Conservation (phyloP, 495 filamentous ascomycete species). For the Tuber calosporum region DNA sequence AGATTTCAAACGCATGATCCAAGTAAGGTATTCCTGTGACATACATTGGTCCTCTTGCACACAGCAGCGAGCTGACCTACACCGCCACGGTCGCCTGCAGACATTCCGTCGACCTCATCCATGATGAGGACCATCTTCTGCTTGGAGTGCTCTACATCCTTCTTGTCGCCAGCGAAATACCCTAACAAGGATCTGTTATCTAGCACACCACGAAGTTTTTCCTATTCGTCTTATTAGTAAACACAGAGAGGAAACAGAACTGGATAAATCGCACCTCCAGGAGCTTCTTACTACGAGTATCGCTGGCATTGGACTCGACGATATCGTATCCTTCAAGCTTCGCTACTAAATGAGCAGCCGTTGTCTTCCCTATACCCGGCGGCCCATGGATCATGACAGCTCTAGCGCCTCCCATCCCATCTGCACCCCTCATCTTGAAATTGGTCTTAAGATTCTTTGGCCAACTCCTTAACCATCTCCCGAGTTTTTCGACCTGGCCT, state of each 20-base stretch:
- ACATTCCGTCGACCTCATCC: slow-evolving; percentile 99
- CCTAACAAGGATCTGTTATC: slow-evolving; percentile 89
- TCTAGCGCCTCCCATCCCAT: slow-evolving; percentile 69
- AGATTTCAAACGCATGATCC: slow-evolving; percentile 2
- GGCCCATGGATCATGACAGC: slow-evolving; percentile 90
- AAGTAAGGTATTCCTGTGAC: background rate
- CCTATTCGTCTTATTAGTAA: slow-evolving; percentile 29
- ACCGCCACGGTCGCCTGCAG: slow-evolving; percentile 89
- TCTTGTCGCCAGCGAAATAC: slow-evolving; percentile 79
- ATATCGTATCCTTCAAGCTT: slow-evolving; percentile 90
- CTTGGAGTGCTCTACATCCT: slow-evolving; percentile 69
- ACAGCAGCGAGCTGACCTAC: slow-evolving; percentile 89
- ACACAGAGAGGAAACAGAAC: background rate
- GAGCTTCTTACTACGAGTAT: slow-evolving; percentile 94
- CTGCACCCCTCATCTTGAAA: slow-evolving; percentile 72
- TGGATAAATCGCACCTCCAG: slow-evolving; percentile 55
- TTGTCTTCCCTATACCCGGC: slow-evolving; percentile 96
- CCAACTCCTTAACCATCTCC: slow-evolving; percentile 80
- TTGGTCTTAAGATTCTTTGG: slow-evolving; percentile 60
- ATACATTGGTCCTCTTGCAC: slow-evolving; percentile 71
- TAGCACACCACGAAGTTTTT: slow-evolving; percentile 73
- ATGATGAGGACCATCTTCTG: slow-evolving; percentile 93
- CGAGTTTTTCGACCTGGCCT: slow-evolving; percentile 75
- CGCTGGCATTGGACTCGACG: slow-evolving; percentile 90
- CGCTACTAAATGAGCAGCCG: slow-evolving; percentile 87